Base-by-base conservation (phyloP, 495 filamentous ascomycete species). In the Penicillium malachiteum region DNA sequence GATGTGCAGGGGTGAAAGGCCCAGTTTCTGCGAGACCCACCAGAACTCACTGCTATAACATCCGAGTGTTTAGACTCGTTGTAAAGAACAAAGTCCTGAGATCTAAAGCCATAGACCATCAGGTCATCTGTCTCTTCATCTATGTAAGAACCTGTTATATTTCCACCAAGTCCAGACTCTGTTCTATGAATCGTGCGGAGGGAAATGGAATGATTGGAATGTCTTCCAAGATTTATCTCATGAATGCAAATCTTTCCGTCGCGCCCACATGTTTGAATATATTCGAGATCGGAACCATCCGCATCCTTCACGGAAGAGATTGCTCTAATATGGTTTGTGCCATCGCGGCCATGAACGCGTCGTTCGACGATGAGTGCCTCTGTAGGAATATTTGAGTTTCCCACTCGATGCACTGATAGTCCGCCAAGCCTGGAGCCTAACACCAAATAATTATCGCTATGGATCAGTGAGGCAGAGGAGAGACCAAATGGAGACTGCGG, bases 1-100 rank as follows among this genome's bases (percentile, higher is more conserved):
- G 3, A 48, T 43, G 14, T 52, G 58, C 10, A 1, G 4, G 68
- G 64, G 7, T 81, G 82, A 13, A 82, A 77, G 5, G 78, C 76
- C 80, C 87, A 96, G 11, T 76, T 80, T 14, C 95, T 81, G 58
- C 96, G 90, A 0, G 82, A 83, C 18, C 93, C 93, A 14, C 92
- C 92, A 62, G 94, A 96, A 13, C 90, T 83, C 9, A 95, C 76
- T 1, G 71, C 76, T 44, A 86, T 79, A 6, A 91, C 65, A 60
- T 92, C 87, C 21, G 79, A 73, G 32, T 87, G 80, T 9, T 69
- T 73, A 0, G 81, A 81, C 52, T 87, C 87, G 65, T 95, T 88
- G 81, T 88, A 92, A 18, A 90, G 78, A 12, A 96, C 72, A 55
- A 97, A 96, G 34, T 82, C 71, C 47, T 83, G 88, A 52, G 87